These are phyloP conservation scores for Saxophila tyrrhenica DNA, from an alignment of 495 filamentous ascomycete species.

Conservation along the genomic window DNA sequence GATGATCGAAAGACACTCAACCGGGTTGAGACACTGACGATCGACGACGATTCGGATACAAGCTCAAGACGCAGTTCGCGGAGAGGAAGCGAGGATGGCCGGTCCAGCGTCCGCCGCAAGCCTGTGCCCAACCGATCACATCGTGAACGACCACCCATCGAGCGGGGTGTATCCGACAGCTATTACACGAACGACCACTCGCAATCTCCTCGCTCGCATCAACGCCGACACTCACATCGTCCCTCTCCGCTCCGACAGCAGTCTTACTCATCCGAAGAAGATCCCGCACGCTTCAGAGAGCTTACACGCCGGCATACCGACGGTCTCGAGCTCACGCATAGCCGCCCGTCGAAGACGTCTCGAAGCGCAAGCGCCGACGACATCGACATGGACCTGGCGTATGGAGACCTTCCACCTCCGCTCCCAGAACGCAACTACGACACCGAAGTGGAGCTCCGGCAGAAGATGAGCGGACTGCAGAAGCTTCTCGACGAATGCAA, in stretches of 20 bases:
- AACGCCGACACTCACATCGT: constrained; percentile 5
- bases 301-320: constrained; percentile 27
- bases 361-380: constrained; percentile 38
- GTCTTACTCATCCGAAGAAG: not conserved
- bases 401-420: constrained; percentile 56
- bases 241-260: constrained; percentile 20
- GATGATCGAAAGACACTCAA: constrained; percentile 42
- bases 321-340: constrained; percentile 10
- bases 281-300: constrained; percentile 19
- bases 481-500: constrained; percentile 69
- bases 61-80: constrained; percentile 24
- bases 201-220: not conserved
- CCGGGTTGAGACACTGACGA: constrained; percentile 36
- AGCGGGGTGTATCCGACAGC: constrained; percentile 29
- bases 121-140: constrained; percentile 10
- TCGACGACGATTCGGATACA: constrained; percentile 43
- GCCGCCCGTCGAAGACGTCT: too few relatives aligned
- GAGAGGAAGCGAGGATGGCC: constrained; percentile 5
- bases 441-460: constrained; percentile 49
- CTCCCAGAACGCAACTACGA: constrained; percentile 29
- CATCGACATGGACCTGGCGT: constrained; percentile 82
- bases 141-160: constrained; percentile 21
- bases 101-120: not conserved
- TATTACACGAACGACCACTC: constrained; percentile 28
- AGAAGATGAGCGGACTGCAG: constrained; percentile 58